These are phyloP conservation scores for Xylaria sp. DNA, from an alignment of 2,329 filamentous ascomycete species.

Conservation along the genomic window DNA sequence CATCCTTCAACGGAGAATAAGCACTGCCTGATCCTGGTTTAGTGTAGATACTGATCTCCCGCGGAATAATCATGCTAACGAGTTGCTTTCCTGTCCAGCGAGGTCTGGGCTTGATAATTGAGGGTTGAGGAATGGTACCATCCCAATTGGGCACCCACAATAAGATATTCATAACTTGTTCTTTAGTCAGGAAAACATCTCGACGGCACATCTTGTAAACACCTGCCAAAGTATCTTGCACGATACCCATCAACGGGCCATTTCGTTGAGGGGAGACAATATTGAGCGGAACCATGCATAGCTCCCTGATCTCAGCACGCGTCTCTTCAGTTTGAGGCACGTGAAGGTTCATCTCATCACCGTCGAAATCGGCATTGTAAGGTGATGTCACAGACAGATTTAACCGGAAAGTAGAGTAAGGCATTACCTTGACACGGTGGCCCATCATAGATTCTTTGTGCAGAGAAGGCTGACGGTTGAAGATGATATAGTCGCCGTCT, in stretches of 20 bases:
- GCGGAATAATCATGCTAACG: conserved; percentile 90
- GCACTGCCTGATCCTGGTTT: conserved; percentile 61
- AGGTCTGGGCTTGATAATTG: conserved; percentile 91
- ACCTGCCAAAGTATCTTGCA: conserved; percentile 96
- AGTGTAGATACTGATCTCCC: conserved; percentile 82
- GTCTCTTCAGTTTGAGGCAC: conserved; percentile 98
- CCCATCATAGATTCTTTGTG: conserved; percentile 99
- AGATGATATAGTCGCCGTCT: conserved; percentile 97
- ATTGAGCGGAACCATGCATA: conserved; percentile 98
- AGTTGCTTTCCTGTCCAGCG: conserved; percentile 99
- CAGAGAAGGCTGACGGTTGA: conserved; percentile 98
- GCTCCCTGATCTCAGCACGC: conserved; percentile 89
- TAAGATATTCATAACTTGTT: conserved; percentile 95
- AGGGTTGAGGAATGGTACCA: conserved; percentile 89
- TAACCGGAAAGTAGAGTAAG: conserved; percentile 97
- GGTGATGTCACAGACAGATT: conserved; percentile 98
- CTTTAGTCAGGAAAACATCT: conserved; percentile 89
- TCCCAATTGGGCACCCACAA: conserved; percentile 99
- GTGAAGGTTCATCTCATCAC: conserved; percentile 99
- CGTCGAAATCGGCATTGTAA: conserved; percentile 99
- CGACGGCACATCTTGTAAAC: conserved; percentile 96
- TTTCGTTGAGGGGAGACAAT: conserved; percentile 99
- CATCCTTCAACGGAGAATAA: conserved; percentile 74
- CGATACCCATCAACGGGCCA: conserved; percentile 98
- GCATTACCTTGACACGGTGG: conserved; percentile 97